Base-by-base conservation (phyloP, 768 basidiomycete genomes). In the Sarcodon aspratus region DNA sequence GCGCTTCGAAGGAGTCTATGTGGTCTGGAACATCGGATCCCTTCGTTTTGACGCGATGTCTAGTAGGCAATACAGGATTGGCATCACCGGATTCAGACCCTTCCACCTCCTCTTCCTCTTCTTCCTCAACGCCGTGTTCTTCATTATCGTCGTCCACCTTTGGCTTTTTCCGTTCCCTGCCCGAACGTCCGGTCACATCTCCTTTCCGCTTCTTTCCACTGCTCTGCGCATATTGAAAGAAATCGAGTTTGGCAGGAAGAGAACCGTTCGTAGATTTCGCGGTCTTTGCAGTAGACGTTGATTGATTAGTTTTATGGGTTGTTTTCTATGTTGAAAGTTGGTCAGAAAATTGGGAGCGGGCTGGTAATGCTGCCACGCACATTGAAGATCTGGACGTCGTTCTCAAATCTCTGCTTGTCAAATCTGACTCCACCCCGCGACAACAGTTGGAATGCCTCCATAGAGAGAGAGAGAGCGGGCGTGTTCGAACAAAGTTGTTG, bases 401-500 rank as follows among this genome's bases (percentile, higher is more conserved):
- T 64, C 56, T 79, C 74, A 63, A 85, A 92, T 32, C 73, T 70
- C 36, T 68, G 69, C 66, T 88, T 94, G 72, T 93, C 74, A 55
- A 97, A 96, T 48, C 70, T 74, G 0, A 75, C 76, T 1, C 91
- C 90, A 33, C 94, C 94, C 12, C 89, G 78, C 33, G 93, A 91
- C 27, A 98, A 78, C 10, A 96, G 64, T 54, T 85, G 85, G 63
- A 98, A 98, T 5, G 90, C 82, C 56, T 93, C 90, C 85, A 89
- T 88, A 3, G 7, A 9, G 9, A 42, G 13, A 6, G 40, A 27
- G 3, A 40, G 5, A 7, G 10, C n/a, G 7, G 40, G 27, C 4
- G 40, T 42, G 8, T 15, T 9, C 6, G 13, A 27, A n/a, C 13
- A 15, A 27, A 9, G 40, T 42, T 42, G 12, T 15, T 8, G 9